Conservation (phyloP, 331 rosid species). For the Quercus tomentella region DNA sequence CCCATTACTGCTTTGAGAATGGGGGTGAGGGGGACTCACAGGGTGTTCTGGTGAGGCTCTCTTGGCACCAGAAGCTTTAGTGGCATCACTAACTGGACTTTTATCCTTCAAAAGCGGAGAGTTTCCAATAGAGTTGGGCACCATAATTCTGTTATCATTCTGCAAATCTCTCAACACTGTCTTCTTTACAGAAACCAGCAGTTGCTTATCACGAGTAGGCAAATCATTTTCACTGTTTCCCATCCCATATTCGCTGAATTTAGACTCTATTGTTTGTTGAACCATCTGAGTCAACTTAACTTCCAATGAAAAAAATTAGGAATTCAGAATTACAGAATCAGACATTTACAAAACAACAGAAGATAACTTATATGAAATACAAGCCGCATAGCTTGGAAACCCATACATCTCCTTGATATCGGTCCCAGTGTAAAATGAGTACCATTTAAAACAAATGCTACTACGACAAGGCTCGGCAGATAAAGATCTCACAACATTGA, state of each 20-base stretch:
- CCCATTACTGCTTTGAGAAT: conserved; percentile 55
- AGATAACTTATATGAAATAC: background rate
- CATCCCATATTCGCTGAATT: conserved; percentile 47
- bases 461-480: background rate
- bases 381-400: background rate
- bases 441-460: no score
- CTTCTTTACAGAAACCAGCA: conserved; percentile 52
- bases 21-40: conserved; percentile 46
- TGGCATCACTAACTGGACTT: conserved; percentile 36
- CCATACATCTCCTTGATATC: background rate
- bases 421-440: background rate
- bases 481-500: background rate
- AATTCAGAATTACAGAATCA: background rate
- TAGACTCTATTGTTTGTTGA: conserved; percentile 56
- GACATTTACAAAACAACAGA: background rate
- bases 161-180: conserved; percentile 64
- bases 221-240: conserved; percentile 52
- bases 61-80: conserved; percentile 62
- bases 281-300: conserved; percentile 47
- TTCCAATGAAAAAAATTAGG: background rate
- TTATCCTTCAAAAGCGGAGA: conserved; percentile 57
- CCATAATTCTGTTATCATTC: conserved; percentile 44
- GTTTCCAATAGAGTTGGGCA: conserved; percentile 45
- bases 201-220: conserved; percentile 45
- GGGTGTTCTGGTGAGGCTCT: conserved; percentile 54